A percentile compares a stretch with the other conserved stretches of the same genome.
Evolutionary conservation across 2,329 filamentous ascomycete genomes (phyloP).

Genomic region (Colletotrichum sp.): DNA sequence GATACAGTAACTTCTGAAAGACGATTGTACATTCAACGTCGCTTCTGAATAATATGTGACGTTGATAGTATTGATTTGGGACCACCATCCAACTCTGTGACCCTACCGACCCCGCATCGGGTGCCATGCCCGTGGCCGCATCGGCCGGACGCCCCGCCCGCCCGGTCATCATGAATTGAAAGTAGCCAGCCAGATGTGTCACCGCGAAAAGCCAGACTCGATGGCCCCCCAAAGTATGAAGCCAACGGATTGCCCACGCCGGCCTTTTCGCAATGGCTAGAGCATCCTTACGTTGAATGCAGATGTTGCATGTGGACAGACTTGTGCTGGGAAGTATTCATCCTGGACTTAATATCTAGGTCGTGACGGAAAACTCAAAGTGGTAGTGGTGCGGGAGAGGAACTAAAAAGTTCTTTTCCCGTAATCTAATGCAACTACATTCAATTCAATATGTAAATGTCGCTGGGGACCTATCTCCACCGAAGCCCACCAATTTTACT

Average conservation of each 20-base stretch:
- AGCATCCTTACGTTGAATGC: background rate
- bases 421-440: accelerated
- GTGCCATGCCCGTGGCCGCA: background rate
- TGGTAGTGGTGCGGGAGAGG: background rate
- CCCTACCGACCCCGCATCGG: background rate
- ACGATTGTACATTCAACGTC: accelerated
- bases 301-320: background rate
- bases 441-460: background rate
- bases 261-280: background rate
- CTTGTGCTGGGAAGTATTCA: background rate
- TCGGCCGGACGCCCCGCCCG: background rate
- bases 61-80: accelerated
- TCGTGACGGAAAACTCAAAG: too few relatives aligned
- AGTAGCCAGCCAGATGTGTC: background rate
- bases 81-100: too few relatives aligned
- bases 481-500: accelerated
- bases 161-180: background rate
- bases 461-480: too few relatives aligned
- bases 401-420: too few relatives aligned
- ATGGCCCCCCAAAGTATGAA: too few relatives aligned
- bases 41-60: background rate
- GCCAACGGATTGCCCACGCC: background rate
- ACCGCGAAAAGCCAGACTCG: background rate
- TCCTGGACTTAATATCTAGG: accelerated
- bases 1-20: background rate